Conservation (phyloP, 208 protist species). For the Acanthamoeba royreba region DNA sequence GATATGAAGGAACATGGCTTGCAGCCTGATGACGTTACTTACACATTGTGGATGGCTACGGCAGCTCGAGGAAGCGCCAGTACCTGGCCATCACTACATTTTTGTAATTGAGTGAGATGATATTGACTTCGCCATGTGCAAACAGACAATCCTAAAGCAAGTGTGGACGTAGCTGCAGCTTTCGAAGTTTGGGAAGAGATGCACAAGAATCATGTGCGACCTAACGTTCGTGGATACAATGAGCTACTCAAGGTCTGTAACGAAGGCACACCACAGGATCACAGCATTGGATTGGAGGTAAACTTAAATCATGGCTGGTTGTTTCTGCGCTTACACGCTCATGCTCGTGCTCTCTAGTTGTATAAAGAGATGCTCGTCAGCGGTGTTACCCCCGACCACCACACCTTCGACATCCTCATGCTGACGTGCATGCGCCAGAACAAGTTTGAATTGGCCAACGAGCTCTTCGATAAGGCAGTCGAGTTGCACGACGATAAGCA, state of each 20-base stretch:
- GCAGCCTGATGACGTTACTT: not conserved
- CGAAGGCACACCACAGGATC: not conserved
- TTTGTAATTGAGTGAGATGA: not conserved
- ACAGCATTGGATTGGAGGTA: not conserved
- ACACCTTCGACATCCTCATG: slow-evolving; percentile 36
- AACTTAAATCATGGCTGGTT: not conserved
- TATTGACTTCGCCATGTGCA: not conserved
- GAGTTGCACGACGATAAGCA: not conserved
- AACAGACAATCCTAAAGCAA: not conserved
- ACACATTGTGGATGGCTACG: slow-evolving; percentile 20
- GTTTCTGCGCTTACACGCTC: not conserved
- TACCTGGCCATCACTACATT: not conserved
- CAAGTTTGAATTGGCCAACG: not conserved
- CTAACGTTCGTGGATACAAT: not conserved
- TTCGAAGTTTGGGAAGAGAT: slow-evolving; percentile 40
- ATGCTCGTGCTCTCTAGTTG: not conserved
- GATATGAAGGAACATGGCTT: not conserved
- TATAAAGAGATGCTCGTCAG: slow-evolving; percentile 30
- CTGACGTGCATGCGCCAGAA: slow-evolving; percentile 4
- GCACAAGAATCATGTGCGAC: not conserved
- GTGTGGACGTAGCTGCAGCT: not conserved
- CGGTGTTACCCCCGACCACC: not conserved
- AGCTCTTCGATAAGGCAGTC: not conserved
- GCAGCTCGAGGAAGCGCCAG: not conserved
- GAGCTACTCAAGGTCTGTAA: slow-evolving; percentile 16